Evolutionary conservation across 108 stramenopile species (phyloP), one percentile per base, ranked within the genome.

Genomic region (Nitzschia sp.): DNA sequence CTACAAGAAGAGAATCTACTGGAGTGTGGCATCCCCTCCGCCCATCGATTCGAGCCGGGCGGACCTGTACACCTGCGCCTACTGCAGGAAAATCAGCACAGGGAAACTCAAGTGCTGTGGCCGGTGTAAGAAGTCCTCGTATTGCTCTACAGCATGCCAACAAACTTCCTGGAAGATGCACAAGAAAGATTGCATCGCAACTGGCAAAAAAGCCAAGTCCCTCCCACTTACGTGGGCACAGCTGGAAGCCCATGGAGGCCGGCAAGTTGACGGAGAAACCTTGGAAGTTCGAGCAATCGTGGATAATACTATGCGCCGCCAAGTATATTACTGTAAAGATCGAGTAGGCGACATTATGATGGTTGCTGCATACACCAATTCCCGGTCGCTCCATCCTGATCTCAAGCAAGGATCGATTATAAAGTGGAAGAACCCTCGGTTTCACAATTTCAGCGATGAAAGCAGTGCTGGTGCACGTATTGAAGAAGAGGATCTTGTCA

Each of bases 371-470:
- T 80, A 80, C 57, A 80, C 64, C 2, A 60, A 76, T 26, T 61
- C 51, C 31, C 62, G 59, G 0, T 24, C 47, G 8, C 65, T 80
- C 46, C n/a, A n/a, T n/a, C 78, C 73, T n/a, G 68, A 61, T 18
- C 46, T 79, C 11, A 54, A 49, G 38, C 65, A 47, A 30, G 77
- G 77, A 8, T 31, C 33, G 18, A 31, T 74, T 2, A 31, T 78
- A 23, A 29, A 32, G 24, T 78, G 77, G 77, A 78, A 73, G 33
- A 78, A 78, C 54, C 77, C 77, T 23, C 32, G 72, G 15, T 78
- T 78, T 70, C 66, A 78, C 45, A 59, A 47, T 28, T 78, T 78
- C 33, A 68, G 59, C 57, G 72, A 78, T 47, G 77, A 72, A 1
- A 68, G 66, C 42, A 56, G 60, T 46, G n/a, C n/a, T n/a, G 77